phyloP scores from a whole-genome alignment of 805 yeast genomes.

The Candida tallmaniae region DNA sequence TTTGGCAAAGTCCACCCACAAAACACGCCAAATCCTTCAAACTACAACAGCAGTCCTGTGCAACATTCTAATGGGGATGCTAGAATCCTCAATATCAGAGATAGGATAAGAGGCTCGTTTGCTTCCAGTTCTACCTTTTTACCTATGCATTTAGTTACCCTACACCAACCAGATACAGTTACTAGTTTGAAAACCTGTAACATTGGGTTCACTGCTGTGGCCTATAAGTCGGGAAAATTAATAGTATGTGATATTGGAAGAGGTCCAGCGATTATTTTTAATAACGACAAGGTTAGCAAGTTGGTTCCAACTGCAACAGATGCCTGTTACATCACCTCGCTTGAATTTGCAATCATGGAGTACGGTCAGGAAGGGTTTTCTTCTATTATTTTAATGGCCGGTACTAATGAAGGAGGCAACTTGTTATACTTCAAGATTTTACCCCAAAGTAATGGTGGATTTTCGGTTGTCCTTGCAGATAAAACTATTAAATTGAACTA shows the following conservation, averaged over 20 bases:
- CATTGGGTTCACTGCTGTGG: constrained; percentile 81
- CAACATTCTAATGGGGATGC: constrained; percentile 33
- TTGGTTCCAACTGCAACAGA: constrained; percentile 29
- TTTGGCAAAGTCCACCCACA: constrained; percentile 44
- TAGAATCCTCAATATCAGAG: constrained; percentile 45
- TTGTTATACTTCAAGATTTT: constrained; percentile 58
- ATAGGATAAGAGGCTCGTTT: constrained; percentile 45
- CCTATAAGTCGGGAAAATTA: constrained; percentile 70
- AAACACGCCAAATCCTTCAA: constrained; percentile 12
- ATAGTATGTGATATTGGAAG: constrained; percentile 69
- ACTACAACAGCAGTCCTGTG: constrained; percentile 24
- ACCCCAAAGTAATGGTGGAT: constrained; percentile 61
- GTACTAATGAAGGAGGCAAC: constrained; percentile 71
- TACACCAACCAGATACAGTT: constrained; percentile 40
- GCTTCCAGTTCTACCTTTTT: constrained; percentile 27
- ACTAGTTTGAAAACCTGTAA: constrained; percentile 64
- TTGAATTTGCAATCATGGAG: constrained; percentile 73
- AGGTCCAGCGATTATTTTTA: constrained; percentile 64
- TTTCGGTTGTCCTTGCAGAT: constrained; percentile 49
- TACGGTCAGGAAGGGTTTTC: constrained; percentile 65
- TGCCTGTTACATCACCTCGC: constrained; percentile 44
- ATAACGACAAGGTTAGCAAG: constrained; percentile 25
- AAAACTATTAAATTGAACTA: constrained; percentile 35
- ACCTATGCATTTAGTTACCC: constrained; percentile 27
- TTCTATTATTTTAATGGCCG: constrained; percentile 68